A percentile compares a stretch with the other conserved stretches of the same genome.
Conservation (phyloP, 306 rosid species). For the Vigna mungo region DNA sequence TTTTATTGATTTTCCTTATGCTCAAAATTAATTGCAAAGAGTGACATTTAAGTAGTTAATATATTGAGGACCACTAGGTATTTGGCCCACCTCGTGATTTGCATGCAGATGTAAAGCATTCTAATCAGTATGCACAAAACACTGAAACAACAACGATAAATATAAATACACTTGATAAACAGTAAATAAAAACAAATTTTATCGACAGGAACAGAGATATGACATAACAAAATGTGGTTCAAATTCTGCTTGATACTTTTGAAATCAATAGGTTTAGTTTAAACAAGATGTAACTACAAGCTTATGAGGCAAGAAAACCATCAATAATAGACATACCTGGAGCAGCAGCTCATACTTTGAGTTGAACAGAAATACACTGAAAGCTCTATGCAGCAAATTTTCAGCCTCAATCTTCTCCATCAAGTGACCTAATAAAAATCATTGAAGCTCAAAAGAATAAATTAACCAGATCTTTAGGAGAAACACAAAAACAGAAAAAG, state of each 20-base stretch:
- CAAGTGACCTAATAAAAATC: constrained; percentile 78
- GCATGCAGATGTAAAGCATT: constrained; percentile 31
- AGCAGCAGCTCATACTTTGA: constrained; percentile 91
- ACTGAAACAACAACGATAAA: constrained; percentile 25
- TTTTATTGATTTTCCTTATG: constrained; percentile 7
- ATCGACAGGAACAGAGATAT: background rate
- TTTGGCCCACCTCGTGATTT: constrained; percentile 10
- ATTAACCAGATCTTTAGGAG: background rate
- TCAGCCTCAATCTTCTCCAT: constrained; percentile 94
- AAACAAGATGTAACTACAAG: constrained; percentile 30
- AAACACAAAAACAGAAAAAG: constrained; percentile 3
- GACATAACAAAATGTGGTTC: constrained; percentile 1
- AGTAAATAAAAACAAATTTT: constrained; percentile 10
- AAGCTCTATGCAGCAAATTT: constrained; percentile 91
- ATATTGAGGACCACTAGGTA: constrained; percentile 18
- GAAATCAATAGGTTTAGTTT: constrained; percentile 15
- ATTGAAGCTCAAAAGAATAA: constrained; percentile 34
- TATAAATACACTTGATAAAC: background rate
- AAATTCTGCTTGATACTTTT: background rate
- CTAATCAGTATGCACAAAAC: constrained; percentile 5
- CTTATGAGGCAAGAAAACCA: constrained; percentile 7
- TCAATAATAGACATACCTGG: constrained; percentile 64
- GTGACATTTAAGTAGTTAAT: constrained; percentile 4
- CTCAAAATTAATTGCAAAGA: constrained; percentile 18
- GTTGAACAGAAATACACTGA: constrained; percentile 96